Base-by-base conservation (phyloP, 2,329 filamentous ascomycete genomes). In the Phialophora verrucosa region DNA sequence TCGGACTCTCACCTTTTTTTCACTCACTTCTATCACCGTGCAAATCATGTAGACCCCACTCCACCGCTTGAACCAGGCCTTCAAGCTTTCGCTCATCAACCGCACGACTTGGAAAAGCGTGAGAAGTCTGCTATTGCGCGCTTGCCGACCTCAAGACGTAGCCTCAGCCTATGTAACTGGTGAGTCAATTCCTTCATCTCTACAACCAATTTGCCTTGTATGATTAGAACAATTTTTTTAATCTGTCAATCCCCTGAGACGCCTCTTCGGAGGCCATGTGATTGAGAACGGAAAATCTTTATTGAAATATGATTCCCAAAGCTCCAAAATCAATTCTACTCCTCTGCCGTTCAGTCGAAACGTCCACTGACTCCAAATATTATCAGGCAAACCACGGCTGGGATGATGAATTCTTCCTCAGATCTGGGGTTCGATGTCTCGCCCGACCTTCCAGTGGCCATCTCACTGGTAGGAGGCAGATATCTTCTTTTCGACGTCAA, bases 401-500 rank as follows among this genome's bases (percentile, higher is more conserved):
- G 23, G 20, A 62, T 8, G 25, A 70, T 70, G 66, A 62, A 69
- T 4, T 44, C 55, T 14, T 31, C 59, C 20, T 50, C 29, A 25
- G 69, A 70, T 50, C 54, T 67, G n/a, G 64, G 64, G 76, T 76
- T 75, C 58, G 73, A 74, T 51, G 62, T 42, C 49, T 71, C 73
- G 56, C 79, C 78, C 55, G 72, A 75, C 25, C 83, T 88, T 73
- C 87, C 87, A 11, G 85, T 97, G 69, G 88, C 92, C 68, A 95
- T 98, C 75, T 94, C 91, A 71, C 84, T 87, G 76, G 88, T 97
- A 67, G 88, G 88, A 55, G 88, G 89, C 72, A 90, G 91, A 71
- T 97, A 94, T 81, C 87, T 97, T 67, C 83, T 99, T 72, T 98
- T 97, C 83, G 92, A 96, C 76, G 87, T 92, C 73, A 87, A 93